phyloP scores from a whole-genome alignment of 345 rosid species.

The Aegle marmelos region DNA sequence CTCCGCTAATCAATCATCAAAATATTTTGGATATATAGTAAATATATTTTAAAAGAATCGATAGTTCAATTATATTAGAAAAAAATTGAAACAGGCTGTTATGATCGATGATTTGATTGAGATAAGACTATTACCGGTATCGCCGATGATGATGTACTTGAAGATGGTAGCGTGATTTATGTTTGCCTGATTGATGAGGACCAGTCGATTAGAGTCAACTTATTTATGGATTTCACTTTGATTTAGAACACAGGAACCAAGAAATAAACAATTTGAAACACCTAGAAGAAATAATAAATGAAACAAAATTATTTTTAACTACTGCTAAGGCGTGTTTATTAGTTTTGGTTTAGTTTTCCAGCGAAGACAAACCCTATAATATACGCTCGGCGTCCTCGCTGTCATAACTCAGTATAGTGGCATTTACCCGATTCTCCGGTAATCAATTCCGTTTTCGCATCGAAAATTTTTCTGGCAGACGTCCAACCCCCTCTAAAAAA shows the following conservation, averaged over 20 bases:
- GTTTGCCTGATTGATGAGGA: not conserved
- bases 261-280: not conserved
- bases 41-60: not conserved
- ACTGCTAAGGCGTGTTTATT: not conserved
- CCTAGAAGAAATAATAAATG: not conserved
- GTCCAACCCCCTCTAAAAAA: no score
- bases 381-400: not conserved
- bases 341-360: not conserved
- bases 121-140: constrained; percentile 49
- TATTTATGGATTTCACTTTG: not conserved
- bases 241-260: no score
- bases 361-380: not conserved
- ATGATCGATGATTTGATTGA: not conserved
- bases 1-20: constrained; percentile 43
- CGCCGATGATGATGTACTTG: constrained; percentile 99
- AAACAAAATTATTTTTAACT: not conserved
- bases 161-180: constrained; percentile 96
- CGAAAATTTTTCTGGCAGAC: no score
- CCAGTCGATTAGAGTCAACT: not conserved
- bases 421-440: not conserved
- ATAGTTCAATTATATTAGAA: not conserved
- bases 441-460: not conserved
- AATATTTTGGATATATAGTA: not conserved
- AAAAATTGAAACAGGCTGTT: not conserved
- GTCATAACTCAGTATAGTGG: not conserved